Conservation (phyloP, 768 basidiomycete species). For the Pilatotrama ljubarskyi region DNA sequence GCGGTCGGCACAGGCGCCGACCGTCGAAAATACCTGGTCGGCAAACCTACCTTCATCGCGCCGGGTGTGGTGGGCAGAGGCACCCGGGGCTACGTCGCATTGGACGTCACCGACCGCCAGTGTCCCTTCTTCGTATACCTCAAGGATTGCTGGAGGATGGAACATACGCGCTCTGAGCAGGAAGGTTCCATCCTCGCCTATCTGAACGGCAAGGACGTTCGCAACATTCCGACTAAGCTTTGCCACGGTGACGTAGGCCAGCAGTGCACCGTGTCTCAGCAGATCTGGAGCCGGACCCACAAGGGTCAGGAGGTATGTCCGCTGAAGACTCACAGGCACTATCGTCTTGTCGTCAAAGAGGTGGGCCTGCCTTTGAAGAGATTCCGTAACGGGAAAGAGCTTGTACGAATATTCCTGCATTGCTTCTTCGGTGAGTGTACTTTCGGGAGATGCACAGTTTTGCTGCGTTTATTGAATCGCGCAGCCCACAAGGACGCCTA, state of each 20-base stretch:
- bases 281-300: background rate
- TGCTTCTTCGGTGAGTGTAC: constrained; percentile 1
- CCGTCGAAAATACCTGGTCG: background rate
- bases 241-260: constrained; percentile 1
- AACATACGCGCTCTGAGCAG: background rate
- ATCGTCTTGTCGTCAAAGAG: constrained; percentile 4
- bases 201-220: background rate
- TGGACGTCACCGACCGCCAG: background rate
- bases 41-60: background rate
- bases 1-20: background rate
- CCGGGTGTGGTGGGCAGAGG: background rate
- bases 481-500: constrained; percentile 1
- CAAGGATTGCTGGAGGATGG: constrained; percentile 5
- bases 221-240: background rate
- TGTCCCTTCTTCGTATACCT: background rate
- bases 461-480: background rate
- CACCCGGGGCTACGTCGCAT: constrained; percentile 2
- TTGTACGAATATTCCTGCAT: background rate
- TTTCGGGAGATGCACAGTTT: background rate
- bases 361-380: background rate
- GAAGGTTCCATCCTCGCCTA: background rate
- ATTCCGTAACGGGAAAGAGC: background rate
- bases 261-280: background rate
- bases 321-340: constrained; percentile 1
- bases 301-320: background rate